Percentiles rank a stretch among this genome's conserved stretches.
phyloP scores from a whole-genome alignment of 169 alveolate genomes.

The Babesia ovis region DNA sequence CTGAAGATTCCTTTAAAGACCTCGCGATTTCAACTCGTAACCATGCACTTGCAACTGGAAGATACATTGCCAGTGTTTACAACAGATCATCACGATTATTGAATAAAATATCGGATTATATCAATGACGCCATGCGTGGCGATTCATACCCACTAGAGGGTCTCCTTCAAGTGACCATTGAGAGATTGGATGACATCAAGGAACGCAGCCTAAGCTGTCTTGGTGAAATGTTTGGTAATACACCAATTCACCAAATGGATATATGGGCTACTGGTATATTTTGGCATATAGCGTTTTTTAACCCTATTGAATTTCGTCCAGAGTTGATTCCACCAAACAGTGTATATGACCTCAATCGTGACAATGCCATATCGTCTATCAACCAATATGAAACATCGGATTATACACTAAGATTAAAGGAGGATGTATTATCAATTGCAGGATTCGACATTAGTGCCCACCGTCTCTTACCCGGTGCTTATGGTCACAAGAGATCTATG shows the following conservation, averaged over 20 bases:
- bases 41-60: conserved; percentile 6
- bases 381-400: conserved; percentile 21
- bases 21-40: background rate
- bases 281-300: conserved; percentile 34
- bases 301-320: background rate
- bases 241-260: background rate
- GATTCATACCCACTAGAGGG: conserved; percentile 7
- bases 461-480: background rate
- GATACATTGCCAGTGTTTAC: conserved; percentile 12
- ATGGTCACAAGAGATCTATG: background rate
- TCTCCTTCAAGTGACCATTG: background rate
- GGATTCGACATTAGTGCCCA: conserved; percentile 21
- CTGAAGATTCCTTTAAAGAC: background rate
- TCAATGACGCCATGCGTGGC: background rate
- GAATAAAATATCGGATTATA: background rate
- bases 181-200: background rate
- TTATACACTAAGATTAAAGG: conserved; percentile 29
- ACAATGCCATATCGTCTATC: background rate
- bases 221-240: background rate
- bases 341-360: background rate
- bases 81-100: background rate
- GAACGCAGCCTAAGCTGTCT: background rate
- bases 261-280: conserved; percentile 29
- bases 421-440: conserved; percentile 28
- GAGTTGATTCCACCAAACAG: background rate